Evolutionary conservation across 73 alveolate genomes (phyloP).

Genomic region (Symbiodinium pilosum): DNA sequence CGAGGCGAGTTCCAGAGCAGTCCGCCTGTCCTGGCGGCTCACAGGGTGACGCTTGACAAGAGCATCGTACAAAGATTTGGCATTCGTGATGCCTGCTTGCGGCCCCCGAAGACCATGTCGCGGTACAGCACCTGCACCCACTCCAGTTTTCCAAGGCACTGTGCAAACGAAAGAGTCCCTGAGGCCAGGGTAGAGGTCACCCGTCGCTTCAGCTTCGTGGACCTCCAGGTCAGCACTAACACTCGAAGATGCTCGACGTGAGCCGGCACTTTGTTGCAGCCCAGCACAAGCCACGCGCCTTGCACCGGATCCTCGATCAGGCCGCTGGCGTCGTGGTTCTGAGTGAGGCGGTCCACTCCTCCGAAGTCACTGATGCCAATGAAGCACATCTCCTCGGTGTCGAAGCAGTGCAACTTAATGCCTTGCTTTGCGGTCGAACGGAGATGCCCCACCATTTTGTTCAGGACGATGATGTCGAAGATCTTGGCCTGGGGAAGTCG

Average conservation of each 20-base stretch:
- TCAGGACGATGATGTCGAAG: background rate
- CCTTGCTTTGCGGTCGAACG: background rate
- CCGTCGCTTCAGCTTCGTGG: conserved; percentile 15
- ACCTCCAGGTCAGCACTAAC: background rate
- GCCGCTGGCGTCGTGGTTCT: background rate
- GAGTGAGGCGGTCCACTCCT: background rate
- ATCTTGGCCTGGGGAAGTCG: background rate
- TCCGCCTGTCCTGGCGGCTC: background rate
- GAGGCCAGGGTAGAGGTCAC: conserved; percentile 14
- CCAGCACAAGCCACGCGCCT: conserved; percentile 8
- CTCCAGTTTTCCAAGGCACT: background rate
- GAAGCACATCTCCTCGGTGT: background rate
- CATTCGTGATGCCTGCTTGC: background rate
- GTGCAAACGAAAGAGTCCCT: background rate
- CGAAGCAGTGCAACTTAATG: background rate
- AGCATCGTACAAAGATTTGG: conserved; percentile 27
- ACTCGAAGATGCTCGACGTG: background rate
- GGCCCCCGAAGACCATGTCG: background rate
- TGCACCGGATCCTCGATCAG: background rate
- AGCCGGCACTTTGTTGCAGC: background rate
- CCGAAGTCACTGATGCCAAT: conserved; percentile 13
- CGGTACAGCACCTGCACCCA: conserved; percentile 4
- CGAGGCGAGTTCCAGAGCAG: background rate
- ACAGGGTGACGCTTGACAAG: background rate
- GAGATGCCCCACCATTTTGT: background rate